Conservation (phyloP, 2,329 filamentous ascomycete species). For the Aspergillus aculeatinus region DNA sequence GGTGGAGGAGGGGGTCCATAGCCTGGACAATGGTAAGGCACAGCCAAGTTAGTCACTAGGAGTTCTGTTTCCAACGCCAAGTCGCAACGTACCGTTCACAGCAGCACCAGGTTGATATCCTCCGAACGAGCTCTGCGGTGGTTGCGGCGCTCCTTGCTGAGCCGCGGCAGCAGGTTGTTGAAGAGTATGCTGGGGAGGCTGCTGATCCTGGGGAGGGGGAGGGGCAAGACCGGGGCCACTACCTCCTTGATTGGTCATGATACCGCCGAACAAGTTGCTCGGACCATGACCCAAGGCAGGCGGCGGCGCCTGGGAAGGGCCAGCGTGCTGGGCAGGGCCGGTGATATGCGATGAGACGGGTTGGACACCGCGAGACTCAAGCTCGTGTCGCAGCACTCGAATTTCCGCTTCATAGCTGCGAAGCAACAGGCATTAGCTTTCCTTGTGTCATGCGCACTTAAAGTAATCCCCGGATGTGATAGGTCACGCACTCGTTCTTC, state of each 20-base stretch:
- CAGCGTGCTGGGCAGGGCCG: conserved; percentile 72
- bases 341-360: conserved; percentile 67
- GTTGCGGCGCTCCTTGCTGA: conserved; percentile 65
- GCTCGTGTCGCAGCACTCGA: conserved; percentile 77
- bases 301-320: conserved; percentile 79
- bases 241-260: conserved; percentile 89
- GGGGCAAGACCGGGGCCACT: conserved; percentile 80
- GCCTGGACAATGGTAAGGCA: conserved; percentile 45
- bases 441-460: background rate
- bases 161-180: conserved; percentile 59
- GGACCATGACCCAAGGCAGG: conserved; percentile 81
- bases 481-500: conserved; percentile 76
- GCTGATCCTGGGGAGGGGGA: conserved; percentile 67
- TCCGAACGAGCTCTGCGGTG: conserved; percentile 69
- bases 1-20: conserved; percentile 81
- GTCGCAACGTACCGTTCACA: conserved; percentile 57
- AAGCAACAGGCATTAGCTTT: conserved; percentile 19
- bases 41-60: conserved; percentile 53
- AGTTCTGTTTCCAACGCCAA: conserved; percentile 21
- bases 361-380: conserved; percentile 69
- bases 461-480: background rate
- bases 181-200: conserved; percentile 58
- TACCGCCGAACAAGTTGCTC: conserved; percentile 89
- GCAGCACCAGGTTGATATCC: conserved; percentile 63
- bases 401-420: conserved; percentile 91